Evolutionary conservation across 2,329 filamentous ascomycete species (phyloP).

Genomic region (Fusarium sp.): DNA sequence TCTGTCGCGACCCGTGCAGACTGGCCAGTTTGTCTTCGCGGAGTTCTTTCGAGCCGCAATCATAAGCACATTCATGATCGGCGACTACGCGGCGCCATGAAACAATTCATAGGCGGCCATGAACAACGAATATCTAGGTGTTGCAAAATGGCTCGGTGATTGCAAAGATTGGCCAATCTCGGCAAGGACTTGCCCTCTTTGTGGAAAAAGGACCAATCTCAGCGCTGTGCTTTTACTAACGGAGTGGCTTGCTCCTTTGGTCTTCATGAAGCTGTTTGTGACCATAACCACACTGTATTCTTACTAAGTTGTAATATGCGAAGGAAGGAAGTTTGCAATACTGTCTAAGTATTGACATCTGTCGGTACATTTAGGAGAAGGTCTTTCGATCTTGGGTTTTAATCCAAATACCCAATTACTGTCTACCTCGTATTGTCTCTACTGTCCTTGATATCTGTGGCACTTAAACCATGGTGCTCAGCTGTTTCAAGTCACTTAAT

Average conservation of each 20-base stretch:
- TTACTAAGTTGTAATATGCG: too few relatives aligned
- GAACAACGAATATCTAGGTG: neutral
- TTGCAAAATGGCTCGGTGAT: neutral
- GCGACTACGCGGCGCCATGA: neutral
- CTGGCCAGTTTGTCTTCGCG: neutral
- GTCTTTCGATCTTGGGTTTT: neutral
- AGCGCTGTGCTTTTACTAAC: neutral
- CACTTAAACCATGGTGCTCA: neutral
- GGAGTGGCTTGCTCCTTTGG: neutral
- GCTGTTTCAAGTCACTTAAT: neutral
- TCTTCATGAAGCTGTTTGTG: neutral
- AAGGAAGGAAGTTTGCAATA: neutral
- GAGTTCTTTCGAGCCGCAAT: neutral
- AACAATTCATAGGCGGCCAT: neutral
- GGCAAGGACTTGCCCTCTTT: neutral
- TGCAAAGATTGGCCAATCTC: neutral
- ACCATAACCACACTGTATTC: too few relatives aligned
- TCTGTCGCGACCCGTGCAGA: neutral
- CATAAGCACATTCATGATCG: neutral
- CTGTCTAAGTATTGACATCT: neutral
- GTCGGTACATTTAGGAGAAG: neutral
- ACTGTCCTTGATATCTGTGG: neutral
- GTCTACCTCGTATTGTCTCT: neutral
- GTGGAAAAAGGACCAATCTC: neutral
- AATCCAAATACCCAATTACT: constrained; percentile 10